phyloP scores from a whole-genome alignment of 345 rosid genomes.

The Orychophragmus violaceus region DNA sequence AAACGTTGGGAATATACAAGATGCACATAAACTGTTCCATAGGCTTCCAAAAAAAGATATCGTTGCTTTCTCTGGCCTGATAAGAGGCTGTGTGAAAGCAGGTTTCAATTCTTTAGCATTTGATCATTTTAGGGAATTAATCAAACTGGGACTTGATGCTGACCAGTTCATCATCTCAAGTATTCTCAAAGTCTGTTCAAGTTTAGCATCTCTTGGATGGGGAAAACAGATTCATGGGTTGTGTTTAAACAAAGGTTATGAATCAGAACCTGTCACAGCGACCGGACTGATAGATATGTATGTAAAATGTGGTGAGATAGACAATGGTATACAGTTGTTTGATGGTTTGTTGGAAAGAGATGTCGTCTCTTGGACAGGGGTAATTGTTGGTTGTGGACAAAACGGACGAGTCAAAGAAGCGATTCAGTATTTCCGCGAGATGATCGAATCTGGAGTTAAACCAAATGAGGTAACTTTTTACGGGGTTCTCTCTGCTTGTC shows the following conservation, averaged over 20 bases:
- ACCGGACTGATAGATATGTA: conserved; percentile 58
- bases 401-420: conserved; percentile 62
- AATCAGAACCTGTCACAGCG: conserved; percentile 38
- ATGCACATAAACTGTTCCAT: conserved; percentile 37
- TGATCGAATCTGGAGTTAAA: conserved; percentile 41
- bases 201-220: conserved; percentile 44
- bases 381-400: conserved; percentile 67
- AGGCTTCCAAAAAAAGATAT: conserved; percentile 53
- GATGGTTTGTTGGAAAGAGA: conserved; percentile 39
- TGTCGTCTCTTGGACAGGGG: conserved; percentile 64
- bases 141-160: conserved; percentile 29
- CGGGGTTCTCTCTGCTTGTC: conserved; percentile 64
- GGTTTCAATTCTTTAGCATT: conserved; percentile 39
- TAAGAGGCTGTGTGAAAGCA: conserved; percentile 46
- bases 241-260: conserved; percentile 51
- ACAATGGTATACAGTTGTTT: conserved; percentile 44
- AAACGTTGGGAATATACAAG: conserved; percentile 38
- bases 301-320: conserved; percentile 66
- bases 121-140: conserved; percentile 47
- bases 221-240: conserved; percentile 62
- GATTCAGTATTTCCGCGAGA: conserved; percentile 41
- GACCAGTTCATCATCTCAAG: conserved; percentile 52
- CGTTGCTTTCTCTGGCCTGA: conserved; percentile 58
- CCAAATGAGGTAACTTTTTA: conserved; percentile 70
- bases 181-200: conserved; percentile 56